phyloP scores from a whole-genome alignment of 106 monocot species.

The Platanthera zijinensis region DNA sequence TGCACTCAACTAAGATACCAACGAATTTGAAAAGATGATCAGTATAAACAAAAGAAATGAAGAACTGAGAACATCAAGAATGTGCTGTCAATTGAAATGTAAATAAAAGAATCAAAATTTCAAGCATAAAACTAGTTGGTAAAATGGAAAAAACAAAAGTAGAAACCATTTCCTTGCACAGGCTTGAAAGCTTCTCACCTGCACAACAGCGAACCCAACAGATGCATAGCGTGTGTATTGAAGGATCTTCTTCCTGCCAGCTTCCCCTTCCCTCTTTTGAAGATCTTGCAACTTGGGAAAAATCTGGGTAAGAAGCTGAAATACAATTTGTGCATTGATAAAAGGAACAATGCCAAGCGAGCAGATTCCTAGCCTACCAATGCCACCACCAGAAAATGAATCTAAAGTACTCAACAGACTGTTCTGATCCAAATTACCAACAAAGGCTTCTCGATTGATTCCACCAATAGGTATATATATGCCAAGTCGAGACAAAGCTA shows the following conservation, averaged over 20 bases:
- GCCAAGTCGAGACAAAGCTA: constrained; percentile 86
- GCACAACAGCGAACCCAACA: constrained; percentile 92
- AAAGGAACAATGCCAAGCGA: constrained; percentile 96
- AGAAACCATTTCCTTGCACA: not conserved
- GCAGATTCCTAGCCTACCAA: constrained; percentile 91
- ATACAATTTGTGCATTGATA: constrained; percentile 94
- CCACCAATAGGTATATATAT: constrained; percentile 94
- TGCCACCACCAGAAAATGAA: constrained; percentile 97
- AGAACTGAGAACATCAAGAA: not conserved
- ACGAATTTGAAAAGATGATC: not conserved
- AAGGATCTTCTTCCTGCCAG: constrained; percentile 96
- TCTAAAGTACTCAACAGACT: constrained; percentile 88
- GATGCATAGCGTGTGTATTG: constrained; percentile 97
- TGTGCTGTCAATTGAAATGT: not conserved
- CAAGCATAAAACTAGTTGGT: not conserved
- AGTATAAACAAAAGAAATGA: not conserved
- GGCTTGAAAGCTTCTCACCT: constrained; percentile 36
- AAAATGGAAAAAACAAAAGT: not conserved
- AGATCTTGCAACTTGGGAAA: constrained; percentile 98
- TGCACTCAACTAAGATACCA: no score
- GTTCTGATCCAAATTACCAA: constrained; percentile 87
- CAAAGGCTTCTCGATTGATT: constrained; percentile 85
- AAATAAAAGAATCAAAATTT: not conserved
- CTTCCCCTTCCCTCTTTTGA: constrained; percentile 94
- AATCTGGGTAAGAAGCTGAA: constrained; percentile 92